Percentiles rank a stretch among this genome's conserved stretches.
phyloP scores from a whole-genome alignment of 2,329 filamentous ascomycete species.

The Reticulascus tulasneorum region DNA sequence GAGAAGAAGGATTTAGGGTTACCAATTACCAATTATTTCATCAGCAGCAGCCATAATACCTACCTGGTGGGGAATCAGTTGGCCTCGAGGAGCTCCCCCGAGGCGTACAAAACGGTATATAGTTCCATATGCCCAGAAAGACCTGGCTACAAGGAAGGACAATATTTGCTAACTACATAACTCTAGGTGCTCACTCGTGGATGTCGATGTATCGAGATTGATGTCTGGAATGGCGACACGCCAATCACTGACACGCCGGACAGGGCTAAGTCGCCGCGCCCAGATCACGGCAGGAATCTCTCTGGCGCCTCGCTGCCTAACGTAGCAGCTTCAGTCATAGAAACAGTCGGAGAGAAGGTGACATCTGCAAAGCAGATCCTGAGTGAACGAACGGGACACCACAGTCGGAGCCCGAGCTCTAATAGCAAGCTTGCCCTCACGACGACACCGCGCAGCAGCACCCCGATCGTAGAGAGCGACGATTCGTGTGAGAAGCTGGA shows the following conservation, averaged over 20 bases:
- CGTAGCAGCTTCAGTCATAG: slow-evolving; percentile 36
- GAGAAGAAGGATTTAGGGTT: slow-evolving; percentile 55
- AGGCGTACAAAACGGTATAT: slow-evolving; percentile 72
- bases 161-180: too few species aligned
- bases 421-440: too few species aligned
- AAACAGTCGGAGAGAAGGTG: slow-evolving; percentile 25
- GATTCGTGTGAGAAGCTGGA: slow-evolving; percentile 27
- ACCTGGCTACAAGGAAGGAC: too few species aligned
- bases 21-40: slow-evolving; percentile 85
- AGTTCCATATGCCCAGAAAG: neutral
- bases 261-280: slow-evolving; percentile 32
- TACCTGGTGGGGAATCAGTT: slow-evolving; percentile 87
- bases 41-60: slow-evolving; percentile 93
- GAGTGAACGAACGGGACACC: slow-evolving; percentile 19
- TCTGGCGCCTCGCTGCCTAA: slow-evolving; percentile 45
- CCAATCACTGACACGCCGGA: slow-evolving; percentile 26
- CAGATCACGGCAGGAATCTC: slow-evolving; percentile 41
- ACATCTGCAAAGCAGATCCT: too few species aligned
- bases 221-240: slow-evolving; percentile 79
- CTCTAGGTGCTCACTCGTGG: slow-evolving; percentile 65
- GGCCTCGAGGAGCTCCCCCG: slow-evolving; percentile 69
- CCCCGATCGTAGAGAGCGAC: slow-evolving; percentile 17
- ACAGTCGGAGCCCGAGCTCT: slow-evolving; percentile 36
- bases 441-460: too few species aligned
- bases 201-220: slow-evolving; percentile 90